Evolutionary conservation across 2,329 filamentous ascomycete genomes (phyloP).

Genomic region (Pseudogymnoascus sp.): DNA sequence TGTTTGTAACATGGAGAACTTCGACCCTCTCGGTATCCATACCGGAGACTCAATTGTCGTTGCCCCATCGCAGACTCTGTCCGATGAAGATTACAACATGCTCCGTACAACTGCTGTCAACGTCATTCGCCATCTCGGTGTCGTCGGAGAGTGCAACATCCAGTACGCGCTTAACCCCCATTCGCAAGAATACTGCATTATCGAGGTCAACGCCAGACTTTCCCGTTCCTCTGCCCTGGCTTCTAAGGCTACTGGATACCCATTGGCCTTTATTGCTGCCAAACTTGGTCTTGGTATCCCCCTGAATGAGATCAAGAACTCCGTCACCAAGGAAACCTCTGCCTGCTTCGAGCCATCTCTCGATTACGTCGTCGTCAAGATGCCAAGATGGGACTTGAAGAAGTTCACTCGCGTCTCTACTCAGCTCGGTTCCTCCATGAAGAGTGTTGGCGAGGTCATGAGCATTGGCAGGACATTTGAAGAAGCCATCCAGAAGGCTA

Average conservation of each 20-base stretch:
- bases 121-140: slow-evolving; percentile 91
- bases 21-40: slow-evolving; percentile 94
- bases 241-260: slow-evolving; percentile 95
- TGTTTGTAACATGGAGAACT: slow-evolving; percentile 99
- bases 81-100: slow-evolving; percentile 99
- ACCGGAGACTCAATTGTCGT: slow-evolving; percentile 98
- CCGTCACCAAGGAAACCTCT: slow-evolving; percentile 89
- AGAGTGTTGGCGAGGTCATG: slow-evolving; percentile 99
- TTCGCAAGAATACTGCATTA: slow-evolving; percentile 95
- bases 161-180: slow-evolving; percentile 96
- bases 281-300: slow-evolving; percentile 94
- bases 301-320: slow-evolving; percentile 92
- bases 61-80: slow-evolving; percentile 91
- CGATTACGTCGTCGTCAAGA: slow-evolving; percentile 98
- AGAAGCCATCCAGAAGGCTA: slow-evolving; percentile 97
- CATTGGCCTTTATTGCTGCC: slow-evolving; percentile 89
- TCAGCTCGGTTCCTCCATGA: slow-evolving; percentile 95
- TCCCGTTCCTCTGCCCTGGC: slow-evolving; percentile 92
- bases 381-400: slow-evolving; percentile 97
- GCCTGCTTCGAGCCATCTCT: slow-evolving; percentile 98
- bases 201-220: slow-evolving; percentile 94
- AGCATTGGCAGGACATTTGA: slow-evolving; percentile 94
- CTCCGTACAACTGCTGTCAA: slow-evolving; percentile 93
- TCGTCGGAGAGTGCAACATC: slow-evolving; percentile 98
- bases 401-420: slow-evolving; percentile 97